A percentile compares a stretch with the other conserved stretches of the same genome.
phyloP scores from a whole-genome alignment of 2,329 filamentous ascomycete genomes.

The Coniella lustricola region DNA sequence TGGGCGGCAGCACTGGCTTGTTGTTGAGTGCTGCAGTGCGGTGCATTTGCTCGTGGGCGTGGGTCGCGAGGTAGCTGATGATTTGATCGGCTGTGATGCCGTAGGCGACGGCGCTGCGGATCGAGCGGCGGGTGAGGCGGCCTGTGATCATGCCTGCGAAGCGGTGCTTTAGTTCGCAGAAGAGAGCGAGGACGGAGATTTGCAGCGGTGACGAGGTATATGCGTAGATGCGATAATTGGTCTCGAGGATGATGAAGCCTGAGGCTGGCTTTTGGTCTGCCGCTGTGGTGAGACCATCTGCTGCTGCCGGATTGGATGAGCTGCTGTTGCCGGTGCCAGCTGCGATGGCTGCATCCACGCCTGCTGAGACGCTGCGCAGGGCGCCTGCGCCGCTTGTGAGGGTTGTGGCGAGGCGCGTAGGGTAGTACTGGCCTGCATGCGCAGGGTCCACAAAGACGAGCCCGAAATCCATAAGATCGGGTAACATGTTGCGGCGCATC shows the following conservation, averaged over 20 bases:
- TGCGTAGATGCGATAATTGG: slow-evolving; percentile 94
- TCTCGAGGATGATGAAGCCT: slow-evolving; percentile 93
- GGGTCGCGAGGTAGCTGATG: slow-evolving; percentile 82
- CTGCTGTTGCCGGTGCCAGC: slow-evolving; percentile 47
- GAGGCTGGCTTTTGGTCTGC: slow-evolving; percentile 29
- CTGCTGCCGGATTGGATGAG: too few species aligned
- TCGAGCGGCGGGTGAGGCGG: slow-evolving; percentile 80
- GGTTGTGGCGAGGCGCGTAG: slow-evolving; percentile 88
- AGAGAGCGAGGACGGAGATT: slow-evolving; percentile 88
- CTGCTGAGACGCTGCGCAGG: slow-evolving; percentile 62
- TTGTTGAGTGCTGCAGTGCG: slow-evolving; percentile 52
- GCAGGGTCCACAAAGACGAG: slow-evolving; percentile 68
- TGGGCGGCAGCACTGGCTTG: slow-evolving; percentile 77
- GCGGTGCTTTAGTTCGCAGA: slow-evolving; percentile 78
- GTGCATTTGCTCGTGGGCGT: slow-evolving; percentile 92
- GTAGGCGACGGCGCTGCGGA: slow-evolving; percentile 76
- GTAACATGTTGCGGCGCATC: slow-evolving; percentile 81
- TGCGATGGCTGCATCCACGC: slow-evolving; percentile 58
- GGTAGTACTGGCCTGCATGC: slow-evolving; percentile 65
- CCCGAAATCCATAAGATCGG: slow-evolving; percentile 84
- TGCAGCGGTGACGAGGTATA: slow-evolving; percentile 92
- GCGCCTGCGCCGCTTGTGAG: slow-evolving; percentile 69
- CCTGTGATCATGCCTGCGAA: slow-evolving; percentile 93
- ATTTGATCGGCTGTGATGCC: slow-evolving; percentile 96
- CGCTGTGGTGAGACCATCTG: slow-evolving; percentile 31